These are phyloP conservation scores for Debaryomycetaceae sp. DNA, from an alignment of 1,139 yeast genomes.

Conservation along the genomic window DNA sequence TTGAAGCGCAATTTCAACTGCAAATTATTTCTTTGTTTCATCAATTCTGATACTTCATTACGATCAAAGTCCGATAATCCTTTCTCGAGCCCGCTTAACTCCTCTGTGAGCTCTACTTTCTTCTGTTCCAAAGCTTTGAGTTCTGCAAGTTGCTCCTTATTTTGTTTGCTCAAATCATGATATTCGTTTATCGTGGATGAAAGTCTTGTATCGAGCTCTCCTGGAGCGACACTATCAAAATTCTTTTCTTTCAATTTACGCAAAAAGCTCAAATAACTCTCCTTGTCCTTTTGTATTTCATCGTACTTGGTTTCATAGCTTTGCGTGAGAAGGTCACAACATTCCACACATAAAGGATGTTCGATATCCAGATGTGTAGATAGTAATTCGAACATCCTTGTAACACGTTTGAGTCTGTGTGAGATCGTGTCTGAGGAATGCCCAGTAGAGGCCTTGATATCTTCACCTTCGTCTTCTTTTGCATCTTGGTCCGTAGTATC, in stretches of 20 bases:
- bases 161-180: constrained; percentile 27
- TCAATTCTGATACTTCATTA: constrained; percentile 41
- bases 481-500: constrained; percentile 1
- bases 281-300: constrained; percentile 73
- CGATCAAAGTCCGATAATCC: constrained; percentile 39
- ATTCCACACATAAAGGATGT: constrained; percentile 84
- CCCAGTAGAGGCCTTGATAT: constrained; percentile 7
- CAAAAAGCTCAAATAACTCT: constrained; percentile 68
- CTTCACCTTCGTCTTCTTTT: constrained; percentile 5
- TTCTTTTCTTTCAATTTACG: constrained; percentile 60
- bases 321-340: constrained; percentile 66
- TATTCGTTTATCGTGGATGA: constrained; percentile 40
- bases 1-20: constrained; percentile 49
- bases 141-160: constrained; percentile 37
- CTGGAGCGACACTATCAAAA: constrained; percentile 8
- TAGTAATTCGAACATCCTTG: constrained; percentile 55
- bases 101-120: constrained; percentile 35
- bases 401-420: constrained; percentile 53
- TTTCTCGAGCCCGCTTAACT: constrained; percentile 32
- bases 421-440: constrained; percentile 16
- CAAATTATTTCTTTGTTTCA: constrained; percentile 47
- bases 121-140: constrained; percentile 43
- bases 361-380: constrained; percentile 71
- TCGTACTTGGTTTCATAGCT: constrained; percentile 70
- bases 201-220: constrained; percentile 33